phyloP scores from a whole-genome alignment of 495 filamentous ascomycete species.

The Poronia punctata region DNA sequence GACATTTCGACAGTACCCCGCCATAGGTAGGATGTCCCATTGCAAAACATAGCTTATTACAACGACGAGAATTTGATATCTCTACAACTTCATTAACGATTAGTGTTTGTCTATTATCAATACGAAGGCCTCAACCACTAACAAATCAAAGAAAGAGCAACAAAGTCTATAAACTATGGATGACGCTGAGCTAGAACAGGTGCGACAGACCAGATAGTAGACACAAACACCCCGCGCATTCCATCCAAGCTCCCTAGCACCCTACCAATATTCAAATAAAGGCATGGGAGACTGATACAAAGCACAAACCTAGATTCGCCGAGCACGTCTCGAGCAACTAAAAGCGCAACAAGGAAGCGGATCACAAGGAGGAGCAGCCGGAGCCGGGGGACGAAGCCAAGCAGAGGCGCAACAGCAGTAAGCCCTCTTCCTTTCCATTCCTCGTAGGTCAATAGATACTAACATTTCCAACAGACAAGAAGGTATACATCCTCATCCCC shows the following conservation, averaged over 20 bases:
- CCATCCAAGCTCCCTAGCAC: background rate
- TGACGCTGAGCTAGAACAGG: constrained; percentile 82
- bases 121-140: too few species aligned
- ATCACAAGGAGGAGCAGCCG: constrained; percentile 37
- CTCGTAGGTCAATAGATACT: too few species aligned
- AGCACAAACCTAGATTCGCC: constrained; percentile 58
- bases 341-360: constrained; percentile 58
- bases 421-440: constrained; percentile 10
- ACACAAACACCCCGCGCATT: too few species aligned
- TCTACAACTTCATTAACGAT: too few species aligned
- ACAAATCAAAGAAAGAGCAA: background rate
- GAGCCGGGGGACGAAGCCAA: constrained; percentile 47
- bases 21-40: too few species aligned
- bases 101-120: too few species aligned
- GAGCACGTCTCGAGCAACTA: constrained; percentile 85
- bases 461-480: too few species aligned
- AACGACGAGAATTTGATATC: too few species aligned
- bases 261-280: background rate
- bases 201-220: too few species aligned
- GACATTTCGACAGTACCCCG: too few species aligned
- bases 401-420: constrained; percentile 57
- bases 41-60: too few species aligned
- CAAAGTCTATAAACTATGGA: constrained; percentile 43
- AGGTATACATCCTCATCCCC: too few species aligned
- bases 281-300: constrained; percentile 1